Evolutionary conservation across 2,329 filamentous ascomycete genomes (phyloP), one percentile per base, ranked within the genome.

Genomic region (Byssoonygena ceratinophila): DNA sequence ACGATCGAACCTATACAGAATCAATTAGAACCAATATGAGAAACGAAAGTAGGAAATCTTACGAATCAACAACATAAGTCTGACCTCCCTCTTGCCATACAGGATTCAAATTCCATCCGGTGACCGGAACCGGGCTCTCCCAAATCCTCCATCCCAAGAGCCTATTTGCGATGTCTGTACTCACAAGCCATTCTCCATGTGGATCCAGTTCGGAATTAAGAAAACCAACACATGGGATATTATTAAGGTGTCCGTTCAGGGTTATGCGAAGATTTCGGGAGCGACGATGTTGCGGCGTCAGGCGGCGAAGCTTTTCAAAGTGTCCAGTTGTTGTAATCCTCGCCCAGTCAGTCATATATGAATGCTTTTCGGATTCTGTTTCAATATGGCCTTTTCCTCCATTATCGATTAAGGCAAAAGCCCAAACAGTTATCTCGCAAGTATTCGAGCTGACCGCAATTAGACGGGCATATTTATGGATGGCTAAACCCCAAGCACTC

Each of bases 401-500:
- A 29, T 60, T 47, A 39, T 71, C 66, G 2, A 72, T 67, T 49
- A 84, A 69, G 0, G 77, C 80, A 59, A 80, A 79, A 12, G 79
- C 78, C 59, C 80, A 78, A 0, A 84, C 71, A 2, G 74, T 77
- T 25, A 85, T 76, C 14, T 71, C 62, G 20, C 74, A 72, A 0
- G 76, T 78, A 64, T 98, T 98, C 0, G 86, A 82, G 60, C 85
- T 87, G 36, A 94, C 83, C 0, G 91, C 92, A 57, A 98, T 84
- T 56, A 96, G 73, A 0, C 90, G 81, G n/a, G 87, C 87, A 57
- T 82, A 73, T 56, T 80, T 77, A 65, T 97, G 91, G 9, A 95
- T 77, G 6, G 88, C 84, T 45, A 95, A 69, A 0, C 91, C 92
- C 92, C 92, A 98, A 1, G 90, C 91, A 55, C 87, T 91, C 22